Percentiles rank a stretch among this genome's conserved stretches.
Conservation (phyloP, 2,329 filamentous ascomycete species). For the Pestalotiopsis sp. region DNA sequence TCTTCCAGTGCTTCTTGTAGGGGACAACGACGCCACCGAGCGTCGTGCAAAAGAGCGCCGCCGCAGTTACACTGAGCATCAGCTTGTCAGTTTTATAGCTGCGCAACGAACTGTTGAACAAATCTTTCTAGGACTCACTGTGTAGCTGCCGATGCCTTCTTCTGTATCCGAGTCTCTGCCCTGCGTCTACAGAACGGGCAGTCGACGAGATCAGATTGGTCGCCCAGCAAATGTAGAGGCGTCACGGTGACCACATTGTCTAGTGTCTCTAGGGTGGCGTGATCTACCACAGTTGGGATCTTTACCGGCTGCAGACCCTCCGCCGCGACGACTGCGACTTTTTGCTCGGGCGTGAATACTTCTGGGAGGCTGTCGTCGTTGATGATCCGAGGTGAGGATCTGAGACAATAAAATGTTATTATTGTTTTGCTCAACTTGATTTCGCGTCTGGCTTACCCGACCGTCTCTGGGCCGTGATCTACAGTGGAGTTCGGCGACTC, state of each 20-base stretch:
- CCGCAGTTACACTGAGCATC: not conserved
- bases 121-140: not conserved
- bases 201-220: not conserved
- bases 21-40: not conserved
- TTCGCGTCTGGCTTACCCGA: not conserved
- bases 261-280: not conserved
- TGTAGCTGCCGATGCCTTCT: not conserved
- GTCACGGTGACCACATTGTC: not conserved
- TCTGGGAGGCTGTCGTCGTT: not conserved
- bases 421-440: not conserved
- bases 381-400: not conserved
- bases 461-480: not conserved
- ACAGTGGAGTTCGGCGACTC: not conserved
- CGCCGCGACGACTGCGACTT: not conserved
- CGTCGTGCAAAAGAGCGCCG: not conserved
- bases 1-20: not conserved
- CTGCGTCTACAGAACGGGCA: not conserved
- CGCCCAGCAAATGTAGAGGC: not conserved
- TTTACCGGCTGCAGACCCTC: not conserved
- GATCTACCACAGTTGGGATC: not conserved
- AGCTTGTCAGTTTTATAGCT: not conserved
- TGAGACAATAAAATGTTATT: not conserved
- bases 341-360: not conserved
- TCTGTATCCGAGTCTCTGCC: not conserved
- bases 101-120: accelerated